Base-by-base conservation (phyloP, 2,329 filamentous ascomycete species). In the Trichoderma breve region DNA sequence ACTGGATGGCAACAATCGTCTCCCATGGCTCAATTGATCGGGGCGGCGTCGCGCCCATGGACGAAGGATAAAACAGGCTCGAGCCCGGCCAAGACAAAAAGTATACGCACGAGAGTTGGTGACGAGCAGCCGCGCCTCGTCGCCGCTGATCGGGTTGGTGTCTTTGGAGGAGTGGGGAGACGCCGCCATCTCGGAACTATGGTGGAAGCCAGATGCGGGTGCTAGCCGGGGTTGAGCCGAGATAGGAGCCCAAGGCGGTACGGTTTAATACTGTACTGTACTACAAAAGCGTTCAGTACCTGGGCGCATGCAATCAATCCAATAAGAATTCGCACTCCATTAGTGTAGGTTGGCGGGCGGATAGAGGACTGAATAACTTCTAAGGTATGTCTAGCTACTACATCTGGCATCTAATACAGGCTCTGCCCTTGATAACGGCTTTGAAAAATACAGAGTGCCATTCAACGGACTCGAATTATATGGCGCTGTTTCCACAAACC, bases 11-110 rank as follows among this genome's bases (percentile, higher is more conserved):
- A 77, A 79, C 79, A 80, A 80, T 78, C 81, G 79, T 83, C 80
- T 82, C 83, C 84, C 85, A 86, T 86, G 81, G 81, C 81, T 84
- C 81, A 82, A 83, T 82, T 79, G 78, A 80, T 78, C 75, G 78
- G 78, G 81, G 80, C 81, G 81, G 79, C 77, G 72, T 77, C 78
- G 79, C 81, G 81, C 83, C 81, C 83, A 86, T 86, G 80, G 80
- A 81, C 79, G 74, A 78, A 74, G 28, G 47, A 63, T 18, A 72
- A 26, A 53, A 26, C 15, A 57, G 24, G 58, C 53, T 51, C 34
- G 65, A 74, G 71, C 36, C 72, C 73, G 47, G 71, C 74, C 73
- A 76, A 34, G 73, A 71, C 73, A 30, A 39, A 73, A 71, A 70
- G 51, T 70, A 47, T 63, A 51, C 69, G 76, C 74, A 75, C 73